Evolutionary conservation across 345 rosid genomes (phyloP), one percentile per base, ranked within the genome.

Genomic region (Populus euphratica): DNA sequence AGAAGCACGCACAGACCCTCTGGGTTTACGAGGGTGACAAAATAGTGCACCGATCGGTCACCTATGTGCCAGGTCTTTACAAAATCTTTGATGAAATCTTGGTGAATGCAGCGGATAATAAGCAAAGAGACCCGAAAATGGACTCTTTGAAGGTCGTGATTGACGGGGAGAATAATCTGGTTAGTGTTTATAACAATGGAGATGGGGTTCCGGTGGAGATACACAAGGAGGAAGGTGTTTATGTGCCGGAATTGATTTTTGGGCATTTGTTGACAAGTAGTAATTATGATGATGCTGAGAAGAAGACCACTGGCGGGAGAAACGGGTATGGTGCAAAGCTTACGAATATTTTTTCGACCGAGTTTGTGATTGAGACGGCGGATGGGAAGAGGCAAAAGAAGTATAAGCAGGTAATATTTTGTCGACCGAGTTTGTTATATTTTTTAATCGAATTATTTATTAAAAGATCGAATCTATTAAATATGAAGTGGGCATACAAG

Each of bases 291-390:
- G 99, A 96, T 73, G 81, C 85, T 4, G 85, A 49, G 72, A 96
- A 91, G 90, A 96, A 96, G 88, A 96, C 99, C 1, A 96, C 99
- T 6, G 98, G 99, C 20, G 99, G 98, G 7, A 87, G 99, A 73
- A 96, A 96, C 16, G 98, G 98, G 1, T 94, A 90, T 29, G 99
- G 99, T 10, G 98, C 99, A 3, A 94, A 96, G 90, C 96, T 96
- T 8, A 86, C 99, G 0, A 96, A 96, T 62, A 94, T 94, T 36
- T 96, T 96, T 83, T 94, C 97, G 0, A 91, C 89, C 0, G 94
- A 96, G 85, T 96, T 96, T 80, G 85, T 83, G 11, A 91, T 96
- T 0, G 98, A 96, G 81, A 96, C 99, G 0, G 98, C 98, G 0
- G 97, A 96, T 76, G 98, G 97, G 1, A 90, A 81, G 82, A 80